These are phyloP conservation scores for Picochlorum sp. DNA, from an alignment of 139 green algal genomes.

Conservation along the genomic window DNA sequence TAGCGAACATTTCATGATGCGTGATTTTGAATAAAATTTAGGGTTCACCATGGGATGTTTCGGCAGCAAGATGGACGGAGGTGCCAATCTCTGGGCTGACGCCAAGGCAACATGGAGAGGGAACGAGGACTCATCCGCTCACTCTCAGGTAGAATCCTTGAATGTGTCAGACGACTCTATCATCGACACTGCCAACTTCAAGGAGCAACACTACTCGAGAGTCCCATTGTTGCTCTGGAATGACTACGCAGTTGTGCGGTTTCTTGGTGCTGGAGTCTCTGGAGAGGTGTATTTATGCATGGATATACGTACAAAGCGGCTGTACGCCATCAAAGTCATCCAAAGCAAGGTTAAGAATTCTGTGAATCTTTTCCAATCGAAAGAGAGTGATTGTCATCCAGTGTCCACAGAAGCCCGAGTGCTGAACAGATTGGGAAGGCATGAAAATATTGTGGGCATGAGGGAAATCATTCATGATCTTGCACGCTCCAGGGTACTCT, in stretches of 20 bases:
- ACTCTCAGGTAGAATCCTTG: too few species aligned
- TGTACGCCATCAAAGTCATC: slow-evolving; percentile 75
- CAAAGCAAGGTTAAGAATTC: slow-evolving; percentile 12
- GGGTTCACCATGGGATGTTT: too few species aligned
- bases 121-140: too few species aligned
- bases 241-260: slow-evolving; percentile 77
- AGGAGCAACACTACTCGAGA: too few species aligned
- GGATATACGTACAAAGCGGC: slow-evolving; percentile 51
- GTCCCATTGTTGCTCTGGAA: slow-evolving; percentile 50
- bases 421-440: slow-evolving; percentile 29
- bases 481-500: slow-evolving; percentile 57
- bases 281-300: slow-evolving; percentile 78
- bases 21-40: too few species aligned
- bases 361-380: slow-evolving; percentile 49
- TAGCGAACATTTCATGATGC: too few species aligned
- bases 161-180: too few species aligned
- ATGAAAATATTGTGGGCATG: slow-evolving; percentile 65
- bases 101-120: too few species aligned
- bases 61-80: too few species aligned
- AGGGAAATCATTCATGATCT: slow-evolving; percentile 72
- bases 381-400: slow-evolving; percentile 28
- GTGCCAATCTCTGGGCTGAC: too few species aligned
- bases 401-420: not conserved
- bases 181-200: too few species aligned
- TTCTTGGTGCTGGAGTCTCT: slow-evolving; percentile 60